Percentiles rank a stretch among this genome's conserved stretches.
phyloP scores from a whole-genome alignment of 1,139 yeast species.

The Debaryomycetaceae sp. region DNA sequence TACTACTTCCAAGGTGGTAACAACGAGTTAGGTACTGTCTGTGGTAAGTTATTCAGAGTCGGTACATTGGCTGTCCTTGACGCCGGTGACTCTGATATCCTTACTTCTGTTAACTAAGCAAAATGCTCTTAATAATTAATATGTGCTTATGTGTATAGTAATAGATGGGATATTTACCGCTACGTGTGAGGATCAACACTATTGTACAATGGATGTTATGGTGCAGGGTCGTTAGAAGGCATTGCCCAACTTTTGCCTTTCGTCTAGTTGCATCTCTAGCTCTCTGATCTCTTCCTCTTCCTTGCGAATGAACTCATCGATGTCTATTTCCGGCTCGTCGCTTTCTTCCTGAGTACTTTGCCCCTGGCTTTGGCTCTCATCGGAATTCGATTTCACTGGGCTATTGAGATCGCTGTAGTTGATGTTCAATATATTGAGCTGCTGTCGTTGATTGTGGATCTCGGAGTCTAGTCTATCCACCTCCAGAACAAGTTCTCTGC shows the following conservation, averaged over 20 bases:
- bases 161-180: slow-evolving; percentile 7
- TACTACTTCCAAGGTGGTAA: slow-evolving; percentile 99
- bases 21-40: slow-evolving; percentile 99
- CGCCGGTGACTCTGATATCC: slow-evolving; percentile 99
- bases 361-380: slow-evolving; percentile 1
- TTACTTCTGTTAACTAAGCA: slow-evolving; percentile 43
- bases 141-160: slow-evolving; percentile 9
- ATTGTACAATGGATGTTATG: slow-evolving; percentile 8
- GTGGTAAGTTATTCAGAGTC: slow-evolving; percentile 99
- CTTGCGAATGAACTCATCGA: slow-evolving; percentile 28
- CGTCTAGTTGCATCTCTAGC: slow-evolving; percentile 27
- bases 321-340: slow-evolving; percentile 16
- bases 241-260: slow-evolving; percentile 9
- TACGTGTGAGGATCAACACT: background rate
- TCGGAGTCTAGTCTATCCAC: slow-evolving; percentile 23
- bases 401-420: slow-evolving; percentile 21
- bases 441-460: slow-evolving; percentile 25
- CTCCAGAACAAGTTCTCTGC: slow-evolving; percentile 20
- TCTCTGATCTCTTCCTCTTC: slow-evolving; percentile 34
- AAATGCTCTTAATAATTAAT: slow-evolving; percentile 1
- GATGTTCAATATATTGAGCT: slow-evolving; percentile 25
- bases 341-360: slow-evolving; percentile 8
- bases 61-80: slow-evolving; percentile 95
- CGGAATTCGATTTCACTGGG: slow-evolving; percentile 12
- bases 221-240: background rate